Base-by-base conservation (phyloP, 495 filamentous ascomycete genomes). In the Aspergillus ellipticus region DNA sequence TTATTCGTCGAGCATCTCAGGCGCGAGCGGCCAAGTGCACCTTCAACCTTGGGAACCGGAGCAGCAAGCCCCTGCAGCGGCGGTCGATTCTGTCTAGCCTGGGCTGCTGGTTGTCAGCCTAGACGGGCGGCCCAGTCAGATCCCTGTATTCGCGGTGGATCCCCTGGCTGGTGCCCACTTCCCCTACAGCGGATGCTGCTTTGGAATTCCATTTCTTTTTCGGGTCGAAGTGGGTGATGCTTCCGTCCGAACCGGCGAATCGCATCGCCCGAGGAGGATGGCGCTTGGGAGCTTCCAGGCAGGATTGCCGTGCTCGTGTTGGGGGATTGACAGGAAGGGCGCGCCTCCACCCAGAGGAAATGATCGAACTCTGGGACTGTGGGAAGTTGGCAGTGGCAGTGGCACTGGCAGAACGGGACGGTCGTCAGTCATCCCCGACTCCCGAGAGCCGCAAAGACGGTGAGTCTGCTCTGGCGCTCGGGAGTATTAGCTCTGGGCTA, bases 31-130 rank as follows among this genome's bases (percentile, higher is more conserved):
- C n/a, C n/a, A n/a, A n/a, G n/a, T n/a, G n/a, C n/a, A n/a, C n/a
- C n/a, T n/a, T n/a, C n/a, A 22, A 29, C 24, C 45, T 48, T 48
- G 45, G 43, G 28, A 28, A 48, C 45, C 45, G 28, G 28, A 48
- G 45, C 22, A 48, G 24, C 15, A 17, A 48, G 28, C 45, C 45
- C 45, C 45, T 48, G 45, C 45, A 48, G 45, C 45, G 45, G 22
- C 45, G n/a, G 35, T 39, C 35, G 35, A 39, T 39, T 15, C n/a
- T n/a, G 15, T 48, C 45, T 48, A 48, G 45, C 45, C 45, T 11
- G 45, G 45, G 45, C 45, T 26, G 24, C 45, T 48, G 13, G 45
- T 29, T 16, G 22, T 48, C 45, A 15, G 5, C 1, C 13, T 39
- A 39, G 10, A 39, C 35, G 35, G 35, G 5, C 13, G 1, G 35